These are phyloP conservation scores for Vitis rotundifolia DNA, from an alignment of 164 flowering plant genomes.

Conservation along the genomic window DNA sequence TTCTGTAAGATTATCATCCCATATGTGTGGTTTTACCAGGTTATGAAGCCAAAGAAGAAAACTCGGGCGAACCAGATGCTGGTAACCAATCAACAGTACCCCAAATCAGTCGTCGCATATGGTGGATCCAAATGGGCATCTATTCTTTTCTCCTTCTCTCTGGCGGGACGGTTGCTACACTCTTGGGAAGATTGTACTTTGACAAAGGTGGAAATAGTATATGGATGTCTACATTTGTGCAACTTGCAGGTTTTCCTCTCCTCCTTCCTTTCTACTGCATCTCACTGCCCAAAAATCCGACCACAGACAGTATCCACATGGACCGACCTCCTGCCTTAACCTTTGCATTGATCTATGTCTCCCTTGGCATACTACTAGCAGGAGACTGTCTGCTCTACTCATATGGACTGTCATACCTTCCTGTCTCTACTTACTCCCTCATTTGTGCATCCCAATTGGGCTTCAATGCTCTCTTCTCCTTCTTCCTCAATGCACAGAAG, in stretches of 20 bases:
- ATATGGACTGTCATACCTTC: conserved; percentile 27
- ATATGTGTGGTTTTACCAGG: conserved; percentile 1
- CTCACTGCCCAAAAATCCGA: not conserved
- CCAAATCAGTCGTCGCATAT: conserved; percentile 8
- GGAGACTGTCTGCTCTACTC: conserved; percentile 19
- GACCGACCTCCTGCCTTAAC: not conserved
- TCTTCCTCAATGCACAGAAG: conserved; percentile 33
- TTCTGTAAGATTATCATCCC: not conserved
- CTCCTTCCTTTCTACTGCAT: conserved; percentile 24
- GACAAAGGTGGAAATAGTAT: conserved; percentile 41
- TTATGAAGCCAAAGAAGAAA: conserved; percentile 23
- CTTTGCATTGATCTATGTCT: conserved; percentile 16
- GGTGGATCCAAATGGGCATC: conserved; percentile 42
- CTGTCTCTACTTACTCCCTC: conserved; percentile 36
- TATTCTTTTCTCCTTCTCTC: conserved; percentile 28
- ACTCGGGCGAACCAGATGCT: conserved; percentile 8
- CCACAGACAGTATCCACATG: not conserved
- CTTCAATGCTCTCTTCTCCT: conserved; percentile 39
- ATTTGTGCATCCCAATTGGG: conserved; percentile 32
- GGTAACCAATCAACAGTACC: not conserved
- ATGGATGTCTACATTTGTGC: conserved; percentile 35
- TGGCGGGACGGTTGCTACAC: conserved; percentile 26
- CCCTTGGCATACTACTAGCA: conserved; percentile 26
- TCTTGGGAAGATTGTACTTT: conserved; percentile 35
- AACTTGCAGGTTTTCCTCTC: conserved; percentile 30